Conservation (phyloP, 106 monocot genomes). For the Allium sativum region DNA sequence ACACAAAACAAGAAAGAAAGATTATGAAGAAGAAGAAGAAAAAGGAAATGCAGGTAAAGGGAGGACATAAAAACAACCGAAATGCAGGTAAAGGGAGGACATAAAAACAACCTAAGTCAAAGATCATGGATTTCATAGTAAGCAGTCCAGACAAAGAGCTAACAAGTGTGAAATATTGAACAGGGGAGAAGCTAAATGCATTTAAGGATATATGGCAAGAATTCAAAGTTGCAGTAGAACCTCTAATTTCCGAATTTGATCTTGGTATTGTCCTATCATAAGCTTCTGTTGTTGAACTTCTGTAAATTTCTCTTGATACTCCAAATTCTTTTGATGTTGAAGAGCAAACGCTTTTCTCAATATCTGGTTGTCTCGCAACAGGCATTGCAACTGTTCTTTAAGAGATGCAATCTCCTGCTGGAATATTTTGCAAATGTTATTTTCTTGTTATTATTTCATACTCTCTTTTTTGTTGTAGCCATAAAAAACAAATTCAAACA, state of each 20-base stretch:
- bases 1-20: no score
- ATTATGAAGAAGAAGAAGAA: no score
- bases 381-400: slow-evolving; percentile 45
- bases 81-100: no score
- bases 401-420: slow-evolving; percentile 22
- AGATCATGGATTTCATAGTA: no score
- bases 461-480: background rate
- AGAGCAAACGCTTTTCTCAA: slow-evolving; percentile 58
- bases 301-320: slow-evolving; percentile 43
- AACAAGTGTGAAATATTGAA: no score
- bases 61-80: no score
- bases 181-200: no score
- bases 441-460: background rate
- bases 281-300: slow-evolving; percentile 51
- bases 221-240: slow-evolving; percentile 4
- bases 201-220: no score
- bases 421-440: background rate
- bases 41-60: no score
- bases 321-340: slow-evolving; percentile 40
- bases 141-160: no score
- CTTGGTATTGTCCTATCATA: slow-evolving; percentile 54
- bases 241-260: slow-evolving; percentile 52
- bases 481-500: background rate
- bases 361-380: slow-evolving; percentile 53
- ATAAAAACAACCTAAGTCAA: no score